Evolutionary conservation across 768 basidiomycete genomes (phyloP), one percentile per base, ranked within the genome.

Genomic region (Floccularia luteovirens): DNA sequence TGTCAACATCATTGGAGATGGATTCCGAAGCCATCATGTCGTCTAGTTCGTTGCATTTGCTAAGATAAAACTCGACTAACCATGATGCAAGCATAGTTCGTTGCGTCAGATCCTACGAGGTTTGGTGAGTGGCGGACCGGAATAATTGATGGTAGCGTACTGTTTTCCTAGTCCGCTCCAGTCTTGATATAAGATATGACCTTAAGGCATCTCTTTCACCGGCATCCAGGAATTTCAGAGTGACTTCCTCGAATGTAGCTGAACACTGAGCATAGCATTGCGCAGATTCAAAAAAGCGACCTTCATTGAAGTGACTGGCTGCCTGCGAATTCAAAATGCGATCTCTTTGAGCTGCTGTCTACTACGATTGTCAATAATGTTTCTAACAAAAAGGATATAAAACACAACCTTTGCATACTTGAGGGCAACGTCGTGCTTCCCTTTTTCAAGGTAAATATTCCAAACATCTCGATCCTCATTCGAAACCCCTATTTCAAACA

Each of bases 51-150:
- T 96, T 94, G 58, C 89, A 91, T 66, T 96, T 98, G 61, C 87
- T 87, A 12, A 99, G 77, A 55, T 92, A 97, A 48, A 98, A 90
- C 59, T 99, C 96, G 22, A 96, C 84, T 10, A 99, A 78, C 96
- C 96, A 99, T 0, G 92, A 97, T 13, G 96, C 93, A 14, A 99
- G 66, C 81, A 98, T 91, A 84, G 92, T 92, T 28, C 96, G 75
- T 57, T 97, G 93, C 0, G 90, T 92, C 27, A 86, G 49, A 51
- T 96, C 91, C 93, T 97, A 39, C 17, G 38, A 13, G 28, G 23
- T 28, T 46, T 3, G 16, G 10, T 36, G 8, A 42, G 23, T 12
- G 7, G 16, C 39, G 19, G 43, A 22, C 17, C 14, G 8, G 23
- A 21, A 17, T 13, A 7, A 25, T 7, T 24, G 14, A 21, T 25